Evolutionary conservation across 192 early-diverging fungal genomes (phyloP).

Genomic region (Linnemannia schmuckeri): DNA sequence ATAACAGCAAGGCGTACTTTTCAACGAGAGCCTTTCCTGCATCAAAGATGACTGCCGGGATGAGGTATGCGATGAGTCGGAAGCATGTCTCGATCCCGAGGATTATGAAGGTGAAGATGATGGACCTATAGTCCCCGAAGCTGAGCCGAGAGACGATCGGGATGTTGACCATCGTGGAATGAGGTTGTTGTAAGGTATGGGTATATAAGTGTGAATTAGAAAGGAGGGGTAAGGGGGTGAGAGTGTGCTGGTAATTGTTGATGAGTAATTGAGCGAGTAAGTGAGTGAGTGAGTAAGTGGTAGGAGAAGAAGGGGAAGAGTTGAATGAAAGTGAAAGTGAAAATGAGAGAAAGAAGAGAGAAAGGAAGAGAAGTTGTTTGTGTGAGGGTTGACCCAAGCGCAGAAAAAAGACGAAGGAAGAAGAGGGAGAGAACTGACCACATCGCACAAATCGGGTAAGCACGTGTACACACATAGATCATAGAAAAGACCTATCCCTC

Average conservation of each 20-base stretch:
- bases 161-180: conserved; percentile 39
- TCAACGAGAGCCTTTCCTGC: conserved; percentile 20
- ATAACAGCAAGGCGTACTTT: conserved; percentile 22
- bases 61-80: conserved; percentile 31
- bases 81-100: conserved; percentile 48
- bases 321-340: neutral
- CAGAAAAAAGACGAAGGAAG: too few species aligned
- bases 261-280: neutral
- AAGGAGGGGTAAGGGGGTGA: too few species aligned
- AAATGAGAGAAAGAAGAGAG: neutral
- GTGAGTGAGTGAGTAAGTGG: neutral
- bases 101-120: conserved; percentile 45
- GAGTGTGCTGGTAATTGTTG: neutral
- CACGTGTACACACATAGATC: too few species aligned
- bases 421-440: too few species aligned
- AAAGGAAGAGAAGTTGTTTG: neutral
- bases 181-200: neutral
- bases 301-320: neutral
- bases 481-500: too few species aligned
- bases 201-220: too few species aligned
- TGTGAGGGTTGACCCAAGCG: too few species aligned
- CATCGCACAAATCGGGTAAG: too few species aligned
- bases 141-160: conserved; percentile 52
- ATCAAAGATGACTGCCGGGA: conserved; percentile 35
- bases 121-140: conserved; percentile 47